Conservation (phyloP, 768 basidiomycete species). For the Lyophyllum semitale region DNA sequence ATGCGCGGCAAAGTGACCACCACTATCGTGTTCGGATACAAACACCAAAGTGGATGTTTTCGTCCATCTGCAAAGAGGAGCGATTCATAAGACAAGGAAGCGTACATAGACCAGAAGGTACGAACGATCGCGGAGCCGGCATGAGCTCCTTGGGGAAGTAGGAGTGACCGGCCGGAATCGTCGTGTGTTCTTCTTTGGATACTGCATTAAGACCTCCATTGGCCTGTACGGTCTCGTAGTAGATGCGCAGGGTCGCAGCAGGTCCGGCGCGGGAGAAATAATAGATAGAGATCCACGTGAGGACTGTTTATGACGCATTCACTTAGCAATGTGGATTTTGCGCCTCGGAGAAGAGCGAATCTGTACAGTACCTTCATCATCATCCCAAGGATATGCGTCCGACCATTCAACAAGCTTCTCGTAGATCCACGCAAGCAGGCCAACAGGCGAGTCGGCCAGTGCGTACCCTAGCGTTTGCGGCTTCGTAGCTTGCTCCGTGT, state of each 20-base stretch:
- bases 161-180: slow-evolving; percentile 47
- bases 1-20: slow-evolving; percentile 49
- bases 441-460: slow-evolving; percentile 59
- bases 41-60: slow-evolving; percentile 19
- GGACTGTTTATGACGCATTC: slow-evolving; percentile 35
- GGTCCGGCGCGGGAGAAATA: slow-evolving; percentile 63
- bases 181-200: slow-evolving; percentile 6
- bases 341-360: too few relatives aligned
- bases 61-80: slow-evolving; percentile 20
- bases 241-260: slow-evolving; percentile 56
- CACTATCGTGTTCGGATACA: slow-evolving; percentile 35
- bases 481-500: slow-evolving; percentile 40
- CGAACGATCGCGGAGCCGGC: slow-evolving; percentile 24
- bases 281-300: slow-evolving; percentile 64
- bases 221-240: slow-evolving; percentile 44
- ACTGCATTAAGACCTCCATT: slow-evolving; percentile 8
- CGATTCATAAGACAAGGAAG: too few relatives aligned
- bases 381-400: slow-evolving; percentile 49
- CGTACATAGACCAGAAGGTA: too few relatives aligned
- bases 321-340: slow-evolving; percentile 1
- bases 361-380: slow-evolving; percentile 56
- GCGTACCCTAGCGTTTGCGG: slow-evolving; percentile 58
- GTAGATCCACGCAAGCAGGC: slow-evolving; percentile 55
- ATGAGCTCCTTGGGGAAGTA: slow-evolving; percentile 49
- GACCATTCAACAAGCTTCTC: slow-evolving; percentile 52